Base-by-base conservation (phyloP, 2,329 filamentous ascomycete species). In the Colletotrichum eleusines region DNA sequence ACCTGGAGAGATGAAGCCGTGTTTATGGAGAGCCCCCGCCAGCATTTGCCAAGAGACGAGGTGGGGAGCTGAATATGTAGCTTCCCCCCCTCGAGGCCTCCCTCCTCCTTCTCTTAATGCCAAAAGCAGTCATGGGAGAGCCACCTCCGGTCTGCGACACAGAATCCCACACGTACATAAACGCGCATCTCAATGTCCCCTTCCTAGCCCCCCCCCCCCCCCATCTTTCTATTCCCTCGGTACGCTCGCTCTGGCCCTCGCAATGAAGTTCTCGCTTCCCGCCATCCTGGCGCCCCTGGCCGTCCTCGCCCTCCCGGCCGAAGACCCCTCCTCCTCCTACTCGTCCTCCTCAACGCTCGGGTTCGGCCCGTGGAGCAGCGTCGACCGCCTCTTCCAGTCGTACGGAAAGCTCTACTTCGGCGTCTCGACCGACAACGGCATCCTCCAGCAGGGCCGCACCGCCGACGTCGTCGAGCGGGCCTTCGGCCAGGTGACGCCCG, bases 321-420 rank as follows among this genome's bases (percentile, higher is more conserved):
- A 85, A 78, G 82, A 90, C 72, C 75, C 18, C 14, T 14, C 42
- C 35, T 38, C 1, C 50, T 23, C 9, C 26, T 77, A 78, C n/a
- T n/a, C n/a, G n/a, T n/a, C n/a, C 66, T 81, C 85, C 28, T 1
- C 12, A 1, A 5, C 16, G 18, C 7, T 8, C 42, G 87, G 79
- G 57, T 78, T 81, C 57, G 82, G 84, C 75, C 79, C 81, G 0
- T 55, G 80, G 5, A 78, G 81, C 67, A 87, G 86, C 78, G 82
- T 91, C 71, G 84, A 90, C 76, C 76, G 78, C 65, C 81, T 86
- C 26, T 88, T 91, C 81, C 86, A 87, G 76, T 84, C 85, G 63
- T 85, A 87, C 75, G 90, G 90, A 71, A 92, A 92, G 81, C 83
- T 87, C 73, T 93, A 92, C 81, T 88, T 88, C 66, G 91, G 91